Conservation (phyloP, 2,329 filamentous ascomycete genomes). For the Microdochium paspali region DNA sequence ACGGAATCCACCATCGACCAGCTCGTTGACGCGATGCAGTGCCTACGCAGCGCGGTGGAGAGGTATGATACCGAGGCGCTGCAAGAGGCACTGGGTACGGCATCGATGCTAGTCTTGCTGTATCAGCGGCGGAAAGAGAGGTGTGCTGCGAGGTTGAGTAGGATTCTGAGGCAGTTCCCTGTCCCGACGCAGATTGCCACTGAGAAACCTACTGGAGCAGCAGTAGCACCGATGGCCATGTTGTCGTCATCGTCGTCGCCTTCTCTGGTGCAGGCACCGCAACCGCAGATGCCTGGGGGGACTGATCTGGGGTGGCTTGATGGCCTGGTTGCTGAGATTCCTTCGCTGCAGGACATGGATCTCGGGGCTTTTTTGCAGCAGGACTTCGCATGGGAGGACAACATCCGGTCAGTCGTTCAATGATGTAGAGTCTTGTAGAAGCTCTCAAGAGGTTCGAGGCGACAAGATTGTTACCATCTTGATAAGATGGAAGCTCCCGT, state of each 20-base stretch:
- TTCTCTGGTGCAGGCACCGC: conserved; percentile 16
- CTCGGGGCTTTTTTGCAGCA: conserved; percentile 28
- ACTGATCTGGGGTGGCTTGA: conserved; percentile 28
- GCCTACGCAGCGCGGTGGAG: conserved; percentile 27
- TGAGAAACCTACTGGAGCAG: not conserved
- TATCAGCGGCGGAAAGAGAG: conserved; percentile 42
- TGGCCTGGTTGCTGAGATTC: conserved; percentile 31
- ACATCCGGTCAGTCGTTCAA: not conserved
- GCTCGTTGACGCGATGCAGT: conserved; percentile 40
- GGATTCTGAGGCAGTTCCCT: conserved; percentile 26
- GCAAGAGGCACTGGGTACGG: conserved; percentile 43
- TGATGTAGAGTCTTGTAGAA: too few relatives aligned
- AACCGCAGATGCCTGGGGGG: conserved; percentile 9
- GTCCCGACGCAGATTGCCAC: conserved; percentile 10
- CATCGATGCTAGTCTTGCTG: conserved; percentile 40
- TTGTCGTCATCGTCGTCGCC: conserved; percentile 5
- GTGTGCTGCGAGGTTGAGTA: conserved; percentile 22
- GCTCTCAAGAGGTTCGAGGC: too few relatives aligned
- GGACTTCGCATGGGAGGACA: not conserved
- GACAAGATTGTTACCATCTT: too few relatives aligned
- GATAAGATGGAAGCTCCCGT: too few relatives aligned
- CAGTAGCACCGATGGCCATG: conserved; percentile 1
- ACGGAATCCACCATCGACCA: conserved; percentile 35
- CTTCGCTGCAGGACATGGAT: conserved; percentile 30
- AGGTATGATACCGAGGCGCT: conserved; percentile 36